phyloP scores from a whole-genome alignment of 2,329 filamentous ascomycete genomes.

The Phaeoacremonium minimum region DNA sequence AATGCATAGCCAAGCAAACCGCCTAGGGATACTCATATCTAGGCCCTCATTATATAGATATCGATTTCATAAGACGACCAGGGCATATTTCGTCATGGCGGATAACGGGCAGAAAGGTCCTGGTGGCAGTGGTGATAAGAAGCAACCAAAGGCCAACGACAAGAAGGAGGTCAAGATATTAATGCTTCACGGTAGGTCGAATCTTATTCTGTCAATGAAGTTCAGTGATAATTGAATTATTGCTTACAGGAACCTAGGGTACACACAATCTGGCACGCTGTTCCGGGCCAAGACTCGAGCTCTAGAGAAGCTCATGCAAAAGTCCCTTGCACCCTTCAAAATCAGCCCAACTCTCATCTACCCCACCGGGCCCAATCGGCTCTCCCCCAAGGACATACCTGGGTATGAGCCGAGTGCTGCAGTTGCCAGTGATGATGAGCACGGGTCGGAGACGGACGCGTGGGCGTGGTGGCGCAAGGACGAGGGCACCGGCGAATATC shows the following conservation, averaged over 20 bases:
- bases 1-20: too few relatives aligned
- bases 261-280: slow-evolving; percentile 81
- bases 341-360: slow-evolving; percentile 56
- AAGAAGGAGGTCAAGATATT: slow-evolving; percentile 62
- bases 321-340: slow-evolving; percentile 60
- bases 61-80: too few relatives aligned
- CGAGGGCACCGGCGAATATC: slow-evolving; percentile 61
- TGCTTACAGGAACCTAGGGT: slow-evolving; percentile 48
- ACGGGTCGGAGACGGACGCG: slow-evolving; percentile 49
- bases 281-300: slow-evolving; percentile 89
- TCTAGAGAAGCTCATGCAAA: slow-evolving; percentile 74
- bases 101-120: background rate
- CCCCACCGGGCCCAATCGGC: slow-evolving; percentile 63
- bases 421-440: slow-evolving; percentile 23
- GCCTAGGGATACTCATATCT: too few relatives aligned
- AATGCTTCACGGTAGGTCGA: slow-evolving; percentile 66
- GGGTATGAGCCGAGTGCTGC: slow-evolving; percentile 52
- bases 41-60: too few relatives aligned
- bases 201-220: background rate
- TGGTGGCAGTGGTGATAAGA: slow-evolving; percentile 5
- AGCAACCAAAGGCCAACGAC: slow-evolving; percentile 25
- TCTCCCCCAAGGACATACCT: slow-evolving; percentile 64
- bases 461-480: slow-evolving; percentile 82
- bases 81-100: too few relatives aligned
- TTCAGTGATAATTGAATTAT: background rate